Evolutionary conservation across 2,329 filamentous ascomycete genomes (phyloP).

Genomic region (Aspergillus tanneri): DNA sequence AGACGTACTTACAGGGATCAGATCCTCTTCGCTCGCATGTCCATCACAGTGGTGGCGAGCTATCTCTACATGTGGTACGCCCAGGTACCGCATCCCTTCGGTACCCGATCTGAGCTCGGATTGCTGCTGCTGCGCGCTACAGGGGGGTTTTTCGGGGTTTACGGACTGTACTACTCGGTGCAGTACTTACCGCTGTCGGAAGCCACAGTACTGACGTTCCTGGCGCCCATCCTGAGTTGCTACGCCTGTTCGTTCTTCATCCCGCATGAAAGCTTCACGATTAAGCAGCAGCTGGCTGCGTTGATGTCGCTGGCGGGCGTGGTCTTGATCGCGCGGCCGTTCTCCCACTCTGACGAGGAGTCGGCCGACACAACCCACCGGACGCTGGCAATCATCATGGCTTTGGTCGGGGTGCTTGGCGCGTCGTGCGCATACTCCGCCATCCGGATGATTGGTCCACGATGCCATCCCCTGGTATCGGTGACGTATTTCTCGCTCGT

Average conservation of each 20-base stretch:
- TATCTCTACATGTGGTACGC: constrained; percentile 71
- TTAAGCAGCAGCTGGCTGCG: constrained; percentile 72
- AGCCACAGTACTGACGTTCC: constrained; percentile 85
- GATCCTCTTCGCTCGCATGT: constrained; percentile 78
- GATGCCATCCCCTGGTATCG: constrained; percentile 77
- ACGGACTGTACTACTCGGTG: constrained; percentile 71
- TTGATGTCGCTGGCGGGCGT: constrained; percentile 76
- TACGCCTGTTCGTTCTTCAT: constrained; percentile 75
- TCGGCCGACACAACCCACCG: constrained; percentile 61
- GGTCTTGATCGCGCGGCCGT: constrained; percentile 75
- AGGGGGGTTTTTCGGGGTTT: constrained; percentile 74
- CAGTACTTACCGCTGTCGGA: constrained; percentile 82
- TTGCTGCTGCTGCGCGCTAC: constrained; percentile 68
- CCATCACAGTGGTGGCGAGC: constrained; percentile 66
- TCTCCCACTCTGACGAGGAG: constrained; percentile 19
- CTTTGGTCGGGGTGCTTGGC: constrained; percentile 74
- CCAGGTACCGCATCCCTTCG: constrained; percentile 67
- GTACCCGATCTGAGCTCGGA: constrained; percentile 63
- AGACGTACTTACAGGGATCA: no score
- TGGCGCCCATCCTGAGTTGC: constrained; percentile 74
- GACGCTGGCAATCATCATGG: constrained; percentile 67
- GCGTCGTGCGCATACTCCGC: constrained; percentile 72
- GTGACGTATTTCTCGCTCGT: constrained; percentile 79
- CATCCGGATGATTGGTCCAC: constrained; percentile 75
- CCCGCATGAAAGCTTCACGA: constrained; percentile 71